These are phyloP conservation scores for Scenedesmus sp. DNA, from an alignment of 163 green algal species.

Conservation along the genomic window DNA sequence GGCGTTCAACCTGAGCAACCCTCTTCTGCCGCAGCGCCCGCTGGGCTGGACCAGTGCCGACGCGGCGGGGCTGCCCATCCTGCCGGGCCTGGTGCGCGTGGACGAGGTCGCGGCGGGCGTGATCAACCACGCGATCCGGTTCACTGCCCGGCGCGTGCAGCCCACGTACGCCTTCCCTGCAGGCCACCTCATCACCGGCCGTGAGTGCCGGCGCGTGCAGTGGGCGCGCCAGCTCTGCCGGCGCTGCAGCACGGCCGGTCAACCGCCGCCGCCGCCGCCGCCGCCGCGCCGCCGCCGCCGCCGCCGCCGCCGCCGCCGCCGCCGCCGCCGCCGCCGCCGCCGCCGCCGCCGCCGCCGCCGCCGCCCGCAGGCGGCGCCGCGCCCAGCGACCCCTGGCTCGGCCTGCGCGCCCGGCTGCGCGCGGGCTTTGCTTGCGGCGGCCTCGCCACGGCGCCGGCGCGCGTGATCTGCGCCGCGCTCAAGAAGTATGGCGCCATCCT, in stretches of 20 bases:
- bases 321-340: too few species aligned
- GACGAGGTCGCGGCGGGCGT: slow-evolving; percentile 29
- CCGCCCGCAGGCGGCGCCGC: not conserved
- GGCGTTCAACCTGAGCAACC: slow-evolving; percentile 14
- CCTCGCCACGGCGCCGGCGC: not conserved
- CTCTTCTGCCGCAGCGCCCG: slow-evolving; percentile 28
- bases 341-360: too few species aligned
- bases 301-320: too few species aligned
- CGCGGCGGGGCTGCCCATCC: slow-evolving; percentile 42
- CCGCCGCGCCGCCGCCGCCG: too few species aligned
- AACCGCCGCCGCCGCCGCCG: too few species aligned
- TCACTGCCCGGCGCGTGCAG: slow-evolving; percentile 43
- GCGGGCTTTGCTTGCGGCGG: not conserved
- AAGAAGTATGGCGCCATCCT: slow-evolving; percentile 11
- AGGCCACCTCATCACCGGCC: slow-evolving; percentile 17
- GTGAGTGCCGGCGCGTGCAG: not conserved
- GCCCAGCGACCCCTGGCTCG: not conserved
- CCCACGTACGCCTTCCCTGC: slow-evolving; percentile 42
- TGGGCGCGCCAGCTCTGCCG: too few species aligned
- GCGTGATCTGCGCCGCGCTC: not conserved
- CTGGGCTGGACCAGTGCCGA: slow-evolving; percentile 50
- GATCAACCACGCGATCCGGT: slow-evolving; percentile 46
- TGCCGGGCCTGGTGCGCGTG: slow-evolving; percentile 34
- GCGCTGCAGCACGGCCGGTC: too few species aligned
- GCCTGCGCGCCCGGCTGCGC: not conserved